Conservation (phyloP, 306 rosid genomes). For the Gastrolobium bilobum region DNA sequence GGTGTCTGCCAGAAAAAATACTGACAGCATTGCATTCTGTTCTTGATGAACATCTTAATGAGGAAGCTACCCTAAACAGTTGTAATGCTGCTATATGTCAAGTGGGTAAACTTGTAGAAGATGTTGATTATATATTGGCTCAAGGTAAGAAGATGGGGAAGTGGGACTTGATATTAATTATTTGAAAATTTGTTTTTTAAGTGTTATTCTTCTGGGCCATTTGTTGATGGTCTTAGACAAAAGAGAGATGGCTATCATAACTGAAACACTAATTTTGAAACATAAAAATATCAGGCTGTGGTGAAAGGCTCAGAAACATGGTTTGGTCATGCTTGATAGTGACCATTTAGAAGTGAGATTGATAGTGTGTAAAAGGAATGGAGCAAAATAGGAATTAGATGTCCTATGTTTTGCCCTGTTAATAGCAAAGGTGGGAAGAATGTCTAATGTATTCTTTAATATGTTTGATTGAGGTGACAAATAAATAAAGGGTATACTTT, state of each 20-base stretch:
- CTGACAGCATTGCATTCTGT: conserved; percentile 76
- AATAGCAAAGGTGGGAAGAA: conserved; percentile 1
- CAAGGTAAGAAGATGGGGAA: conserved; percentile 66
- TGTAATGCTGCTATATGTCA: conserved; percentile 56
- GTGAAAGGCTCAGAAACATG: not conserved
- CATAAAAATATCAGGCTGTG: not conserved
- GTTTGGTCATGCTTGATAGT: conserved; percentile 7
- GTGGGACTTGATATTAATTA: conserved; percentile 20
- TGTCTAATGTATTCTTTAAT: not conserved
- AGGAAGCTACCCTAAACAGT: conserved; percentile 68
- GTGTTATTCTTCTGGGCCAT: conserved; percentile 1
- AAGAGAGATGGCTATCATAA: not conserved
- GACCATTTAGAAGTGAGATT: conserved; percentile 13
- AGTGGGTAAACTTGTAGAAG: conserved; percentile 67
- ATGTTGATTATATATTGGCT: conserved; percentile 56
- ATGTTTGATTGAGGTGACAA: conserved; percentile 2
- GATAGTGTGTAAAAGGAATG: not conserved
- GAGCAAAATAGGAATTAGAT: not conserved
- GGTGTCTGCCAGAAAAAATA: conserved; percentile 79
- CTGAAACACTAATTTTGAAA: conserved; percentile 13
- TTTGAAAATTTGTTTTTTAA: conserved; percentile 2
- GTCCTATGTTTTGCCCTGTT: not conserved
- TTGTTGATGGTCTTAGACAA: conserved; percentile 7
- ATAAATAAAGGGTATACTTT: not conserved
- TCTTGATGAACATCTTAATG: conserved; percentile 68